phyloP scores from a whole-genome alignment of 2,329 filamentous ascomycete species.

The Penicillium sp. region DNA sequence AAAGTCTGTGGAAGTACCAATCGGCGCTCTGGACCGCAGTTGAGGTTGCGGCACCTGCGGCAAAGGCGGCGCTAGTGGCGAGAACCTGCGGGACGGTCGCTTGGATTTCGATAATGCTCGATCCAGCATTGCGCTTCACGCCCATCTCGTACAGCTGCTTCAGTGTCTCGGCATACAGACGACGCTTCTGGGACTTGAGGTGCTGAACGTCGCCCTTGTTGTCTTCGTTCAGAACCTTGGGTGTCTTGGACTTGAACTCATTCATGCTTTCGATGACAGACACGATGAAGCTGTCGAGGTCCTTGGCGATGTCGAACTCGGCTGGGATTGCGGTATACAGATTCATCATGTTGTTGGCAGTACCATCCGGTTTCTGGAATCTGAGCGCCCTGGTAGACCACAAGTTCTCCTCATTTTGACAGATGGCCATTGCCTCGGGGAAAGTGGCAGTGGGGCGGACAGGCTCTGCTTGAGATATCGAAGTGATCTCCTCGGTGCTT shows the following conservation, averaged over 20 bases:
- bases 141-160: constrained; percentile 85
- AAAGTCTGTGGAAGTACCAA: constrained; percentile 72
- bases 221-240: constrained; percentile 73
- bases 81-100: constrained; percentile 67
- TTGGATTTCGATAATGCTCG: constrained; percentile 69
- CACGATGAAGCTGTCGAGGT: constrained; percentile 65
- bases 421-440: constrained; percentile 34
- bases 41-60: constrained; percentile 20
- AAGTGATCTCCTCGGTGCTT: constrained; percentile 32
- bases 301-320: constrained; percentile 54
- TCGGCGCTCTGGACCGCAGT: constrained; percentile 50
- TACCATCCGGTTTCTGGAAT: constrained; percentile 66
- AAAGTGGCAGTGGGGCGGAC: constrained; percentile 21
- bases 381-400: constrained; percentile 56
- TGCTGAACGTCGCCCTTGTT: constrained; percentile 82
- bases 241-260: constrained; percentile 79
- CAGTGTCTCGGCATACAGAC: constrained; percentile 83
- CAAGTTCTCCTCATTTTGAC: constrained; percentile 25
- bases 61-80: constrained; percentile 50
- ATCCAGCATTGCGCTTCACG: constrained; percentile 74
- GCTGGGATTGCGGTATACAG: constrained; percentile 54
- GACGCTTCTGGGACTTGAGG: constrained; percentile 84
- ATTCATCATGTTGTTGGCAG: constrained; percentile 69
- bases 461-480: constrained; percentile 9
- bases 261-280: constrained; percentile 65